Evolutionary conservation across 176 grass and related monocot genomes (phyloP).

Genomic region (Ensete glaucum): DNA sequence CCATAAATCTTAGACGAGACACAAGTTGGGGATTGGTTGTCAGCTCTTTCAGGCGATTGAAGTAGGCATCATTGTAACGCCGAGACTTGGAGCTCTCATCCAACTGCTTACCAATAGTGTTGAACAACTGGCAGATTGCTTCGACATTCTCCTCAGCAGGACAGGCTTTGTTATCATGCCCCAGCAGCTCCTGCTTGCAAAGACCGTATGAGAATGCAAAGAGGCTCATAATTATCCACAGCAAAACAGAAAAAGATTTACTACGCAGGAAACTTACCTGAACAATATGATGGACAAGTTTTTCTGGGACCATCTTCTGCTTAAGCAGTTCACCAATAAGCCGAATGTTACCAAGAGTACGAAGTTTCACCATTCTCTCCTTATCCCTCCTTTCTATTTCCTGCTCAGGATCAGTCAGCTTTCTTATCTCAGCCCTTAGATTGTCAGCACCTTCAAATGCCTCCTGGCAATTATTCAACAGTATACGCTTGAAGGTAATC

Average conservation of each 20-base stretch:
- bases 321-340: constrained; percentile 18
- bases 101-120: constrained; percentile 51
- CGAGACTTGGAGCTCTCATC: constrained; percentile 39
- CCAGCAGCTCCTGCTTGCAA: constrained; percentile 5
- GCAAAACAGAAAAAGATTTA: background rate
- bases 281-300: constrained; percentile 21
- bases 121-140: constrained; percentile 54
- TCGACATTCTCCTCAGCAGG: constrained; percentile 59
- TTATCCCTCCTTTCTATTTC: constrained; percentile 38
- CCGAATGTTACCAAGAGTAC: constrained; percentile 21
- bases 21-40: constrained; percentile 34
- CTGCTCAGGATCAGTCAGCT: constrained; percentile 34
- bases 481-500: constrained; percentile 43
- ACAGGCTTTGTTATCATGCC: constrained; percentile 21
- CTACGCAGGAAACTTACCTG: background rate
- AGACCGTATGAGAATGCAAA: background rate
- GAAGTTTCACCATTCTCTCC: constrained; percentile 14
- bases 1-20: constrained; percentile 43
- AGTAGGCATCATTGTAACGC: constrained; percentile 38
- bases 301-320: constrained; percentile 20
- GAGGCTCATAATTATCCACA: background rate
- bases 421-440: constrained; percentile 24
- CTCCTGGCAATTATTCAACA: constrained; percentile 45
- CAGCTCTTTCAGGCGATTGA: constrained; percentile 42
- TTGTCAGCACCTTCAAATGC: constrained; percentile 46